Base-by-base conservation (phyloP, 805 yeast genomes). In the Saccharomycopsis amapae region DNA sequence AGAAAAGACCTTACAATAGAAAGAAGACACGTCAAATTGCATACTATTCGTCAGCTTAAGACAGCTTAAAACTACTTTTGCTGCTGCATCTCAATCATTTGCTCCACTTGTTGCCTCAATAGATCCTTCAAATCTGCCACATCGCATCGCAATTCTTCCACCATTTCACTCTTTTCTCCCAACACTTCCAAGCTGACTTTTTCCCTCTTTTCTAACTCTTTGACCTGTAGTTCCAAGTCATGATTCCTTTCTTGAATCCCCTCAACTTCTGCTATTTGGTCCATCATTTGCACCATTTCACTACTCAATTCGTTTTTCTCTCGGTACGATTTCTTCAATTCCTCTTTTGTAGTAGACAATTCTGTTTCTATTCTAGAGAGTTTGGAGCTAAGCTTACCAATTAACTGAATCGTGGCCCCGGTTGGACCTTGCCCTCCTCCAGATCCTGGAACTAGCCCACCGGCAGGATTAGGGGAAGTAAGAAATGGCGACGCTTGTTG, bases 111-210 rank as follows among this genome's bases (percentile, higher is more conserved):
- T 51, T 75, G 75, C 50, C 78, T 72, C 61, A 87, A 74, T 68
- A 93, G 68, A 39, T 85, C 94, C 63, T 93, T 93, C 62, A 90
- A 69, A 62, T 93, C 98, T 3, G 69, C 73, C 15, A 93, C 90
- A 58, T 93, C 98, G 5, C 94, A 95, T 53, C 72, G 74, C 38
- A 93, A 69, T 62, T 93, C 98, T 46, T 79, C 84, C 4, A 85
- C 90, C 51, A 69, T 72, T 60, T 94, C 98, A 4, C 86, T 73
- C 59, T 88, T 88, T 58, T 89, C 96, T 4, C 96, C 96, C 13
- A 90, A 68, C 47, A 85, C 59, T 54, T 79, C 84, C 12, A 46
- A 19, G 52, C 46, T 53, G 32, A 28, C 13, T 17, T 54, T 50
- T 5, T 62, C 56, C 44, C 65, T 63, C 18, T 61, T 56, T 15